Evolutionary conservation across 1,284 basidiomycete species (phyloP), one percentile per base, ranked within the genome.

Genomic region (Boletus mariae): DNA sequence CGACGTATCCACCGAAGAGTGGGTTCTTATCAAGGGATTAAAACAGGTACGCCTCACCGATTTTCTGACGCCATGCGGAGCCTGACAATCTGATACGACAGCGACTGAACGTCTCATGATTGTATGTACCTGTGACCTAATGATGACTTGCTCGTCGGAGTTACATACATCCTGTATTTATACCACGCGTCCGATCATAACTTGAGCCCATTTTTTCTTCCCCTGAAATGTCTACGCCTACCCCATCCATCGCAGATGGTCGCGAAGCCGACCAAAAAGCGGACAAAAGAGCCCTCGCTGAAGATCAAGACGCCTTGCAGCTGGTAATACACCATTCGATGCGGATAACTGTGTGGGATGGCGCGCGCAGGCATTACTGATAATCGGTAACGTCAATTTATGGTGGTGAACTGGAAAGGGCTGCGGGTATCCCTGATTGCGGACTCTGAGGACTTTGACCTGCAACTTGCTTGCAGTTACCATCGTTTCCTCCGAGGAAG

Each of bases 1-100:
- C 28, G 92, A 97, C 68, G 93, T 97, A 29, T 83, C 89, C 26
- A 89, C 83, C 59, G 92, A 96, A 57, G 97, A 99, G 66, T 98
- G 95, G 94, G 77, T 88, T 17, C 80, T 98, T 55, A 94, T 99
- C 71, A 95, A 92, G 73, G 85, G 84, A 52, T 79, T 99, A 67
- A 99, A 99, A 77, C 80, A 84, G 17, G 90, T 95, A 68, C 58
- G 84, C 59, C 35, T 23, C 35, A 5, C 12, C 45, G n/a, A 34
- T 37, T 53, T 34, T 28, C 15, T 10, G 10, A 5, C 34, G 3
- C 12, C 34, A 11, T 8, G 28, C 11, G 5, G 42, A 26, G 34
- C 37, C 44, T 53, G 46, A 63, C 34, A 51, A 20, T 38, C 20
- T 5, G 38, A 37, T 34, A 13, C 6, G 20, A 53, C 50, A 68